These are phyloP conservation scores for Pythium utonaiense DNA, from an alignment of 352 stramenopile species.

Conservation along the genomic window DNA sequence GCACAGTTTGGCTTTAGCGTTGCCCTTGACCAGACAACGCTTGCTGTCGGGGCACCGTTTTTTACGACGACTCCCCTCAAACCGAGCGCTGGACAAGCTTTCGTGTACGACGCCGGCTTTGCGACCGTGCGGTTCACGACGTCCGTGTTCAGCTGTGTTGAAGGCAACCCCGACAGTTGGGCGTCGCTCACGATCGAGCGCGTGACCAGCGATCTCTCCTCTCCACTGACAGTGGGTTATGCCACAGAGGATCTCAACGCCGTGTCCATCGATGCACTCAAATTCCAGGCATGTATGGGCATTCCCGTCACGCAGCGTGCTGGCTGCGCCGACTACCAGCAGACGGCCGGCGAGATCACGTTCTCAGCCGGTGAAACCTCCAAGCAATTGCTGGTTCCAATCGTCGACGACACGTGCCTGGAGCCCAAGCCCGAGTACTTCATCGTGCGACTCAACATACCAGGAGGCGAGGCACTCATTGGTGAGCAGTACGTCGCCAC, in stretches of 20 bases:
- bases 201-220: constrained; percentile 34
- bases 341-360: constrained; percentile 80
- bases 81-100: constrained; percentile 46
- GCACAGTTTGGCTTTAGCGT: constrained; percentile 55
- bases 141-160: constrained; percentile 54
- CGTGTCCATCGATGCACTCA: constrained; percentile 44
- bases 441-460: constrained; percentile 89
- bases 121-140: constrained; percentile 55
- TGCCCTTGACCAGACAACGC: constrained; percentile 47
- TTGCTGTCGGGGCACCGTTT: constrained; percentile 58
- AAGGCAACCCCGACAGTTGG: constrained; percentile 48
- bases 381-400: constrained; percentile 85
- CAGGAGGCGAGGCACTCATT: constrained; percentile 84
- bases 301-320: constrained; percentile 50
- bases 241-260: constrained; percentile 76
- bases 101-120: constrained; percentile 63
- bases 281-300: constrained; percentile 56
- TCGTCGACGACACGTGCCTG: constrained; percentile 93
- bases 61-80: constrained; percentile 41
- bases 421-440: constrained; percentile 89
- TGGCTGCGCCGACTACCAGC: constrained; percentile 74
- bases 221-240: constrained; percentile 60
- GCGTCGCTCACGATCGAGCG: constrained; percentile 62
- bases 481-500: constrained; percentile 88
- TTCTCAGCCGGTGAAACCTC: constrained; percentile 86